Percentiles rank a stretch among this genome's conserved stretches.
These are phyloP conservation scores for Oxalis stricta DNA, from an alignment of 441 rosid species.

Conservation along the genomic window DNA sequence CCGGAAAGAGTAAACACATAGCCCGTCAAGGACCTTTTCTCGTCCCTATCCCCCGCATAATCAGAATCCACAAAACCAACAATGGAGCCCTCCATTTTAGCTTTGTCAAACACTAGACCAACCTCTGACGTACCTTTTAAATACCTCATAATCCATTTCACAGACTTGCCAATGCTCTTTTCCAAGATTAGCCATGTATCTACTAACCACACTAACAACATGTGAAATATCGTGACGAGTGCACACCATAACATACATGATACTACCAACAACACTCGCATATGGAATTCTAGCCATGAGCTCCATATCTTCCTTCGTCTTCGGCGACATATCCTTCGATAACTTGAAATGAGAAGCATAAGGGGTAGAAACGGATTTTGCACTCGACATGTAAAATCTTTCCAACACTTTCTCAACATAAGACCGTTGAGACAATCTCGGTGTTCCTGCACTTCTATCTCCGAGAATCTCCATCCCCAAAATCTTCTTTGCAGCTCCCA, in stretches of 20 bases:
- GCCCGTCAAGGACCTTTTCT: background rate
- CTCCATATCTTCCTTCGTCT: background rate
- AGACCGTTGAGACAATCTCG: no score
- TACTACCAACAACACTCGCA: background rate
- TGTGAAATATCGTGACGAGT: background rate
- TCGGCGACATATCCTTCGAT: no score
- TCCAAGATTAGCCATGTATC: background rate
- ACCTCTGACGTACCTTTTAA: background rate
- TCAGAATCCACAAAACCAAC: constrained; percentile 2
- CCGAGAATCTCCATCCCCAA: no score
- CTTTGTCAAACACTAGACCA: background rate
- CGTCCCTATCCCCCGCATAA: constrained; percentile 1
- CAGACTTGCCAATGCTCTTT: background rate
- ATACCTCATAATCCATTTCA: background rate
- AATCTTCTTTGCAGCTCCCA: background rate
- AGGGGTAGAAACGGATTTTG: no score
- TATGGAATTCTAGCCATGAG: background rate
- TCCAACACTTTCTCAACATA: no score
- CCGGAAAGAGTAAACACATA: background rate
- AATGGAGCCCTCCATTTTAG: background rate
- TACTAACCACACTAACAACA: background rate
- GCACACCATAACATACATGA: background rate
- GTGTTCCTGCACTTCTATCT: no score
- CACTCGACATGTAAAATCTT: no score
- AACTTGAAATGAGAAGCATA: no score